Evolutionary conservation across 1,284 basidiomycete genomes (phyloP).

Genomic region (Trichosporon ovoides): DNA sequence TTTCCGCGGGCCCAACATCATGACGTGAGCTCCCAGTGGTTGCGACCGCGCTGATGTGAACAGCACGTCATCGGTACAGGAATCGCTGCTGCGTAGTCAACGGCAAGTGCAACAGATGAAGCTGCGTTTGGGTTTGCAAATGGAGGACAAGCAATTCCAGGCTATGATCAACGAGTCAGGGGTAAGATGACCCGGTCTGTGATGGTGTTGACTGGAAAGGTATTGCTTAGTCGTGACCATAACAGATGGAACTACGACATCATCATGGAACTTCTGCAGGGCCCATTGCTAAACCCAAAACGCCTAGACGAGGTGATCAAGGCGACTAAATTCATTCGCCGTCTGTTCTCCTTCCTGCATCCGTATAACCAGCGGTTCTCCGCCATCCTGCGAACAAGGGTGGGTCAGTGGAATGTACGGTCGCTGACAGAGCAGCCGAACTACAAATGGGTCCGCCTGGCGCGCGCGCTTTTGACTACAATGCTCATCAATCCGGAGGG

Average conservation of each 20-base stretch:
- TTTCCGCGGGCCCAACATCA: neutral
- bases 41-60: neutral
- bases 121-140: slow-evolving; percentile 80
- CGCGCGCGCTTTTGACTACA: slow-evolving; percentile 73
- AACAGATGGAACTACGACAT: slow-evolving; percentile 89
- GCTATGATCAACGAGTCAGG: slow-evolving; percentile 75
- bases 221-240: slow-evolving; percentile 82
- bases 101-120: slow-evolving; percentile 85
- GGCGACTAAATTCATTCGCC: slow-evolving; percentile 77
- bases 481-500: slow-evolving; percentile 81
- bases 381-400: slow-evolving; percentile 68
- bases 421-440: slow-evolving; percentile 56
- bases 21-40: neutral
- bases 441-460: slow-evolving; percentile 75
- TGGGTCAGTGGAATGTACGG: slow-evolving; percentile 37
- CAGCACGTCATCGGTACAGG: slow-evolving; percentile 53
- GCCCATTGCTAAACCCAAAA: slow-evolving; percentile 82
- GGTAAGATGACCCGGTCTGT: slow-evolving; percentile 47
- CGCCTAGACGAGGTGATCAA: slow-evolving; percentile 94
- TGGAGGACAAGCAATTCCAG: slow-evolving; percentile 88
- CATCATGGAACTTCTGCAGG: slow-evolving; percentile 83
- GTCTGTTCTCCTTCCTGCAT: slow-evolving; percentile 87
- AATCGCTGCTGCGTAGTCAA: slow-evolving; percentile 79
- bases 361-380: slow-evolving; percentile 83
- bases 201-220: slow-evolving; percentile 51